These are phyloP conservation scores for Corymbia calophylla DNA, from an alignment of 441 rosid genomes.

Conservation along the genomic window DNA sequence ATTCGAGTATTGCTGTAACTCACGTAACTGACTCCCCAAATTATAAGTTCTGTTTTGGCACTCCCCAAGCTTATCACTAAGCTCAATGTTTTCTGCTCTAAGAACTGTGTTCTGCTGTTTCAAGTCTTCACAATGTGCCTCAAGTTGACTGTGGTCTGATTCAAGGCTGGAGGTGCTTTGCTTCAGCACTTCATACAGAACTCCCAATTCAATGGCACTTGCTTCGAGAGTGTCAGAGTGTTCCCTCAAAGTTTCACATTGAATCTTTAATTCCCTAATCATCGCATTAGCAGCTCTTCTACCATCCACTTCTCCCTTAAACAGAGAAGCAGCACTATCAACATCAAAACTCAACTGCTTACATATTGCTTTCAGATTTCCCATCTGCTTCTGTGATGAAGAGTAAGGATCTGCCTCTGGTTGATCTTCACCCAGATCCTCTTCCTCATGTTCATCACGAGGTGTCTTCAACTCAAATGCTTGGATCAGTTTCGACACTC, in stretches of 20 bases:
- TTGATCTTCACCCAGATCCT: constrained; percentile 33
- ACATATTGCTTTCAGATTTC: constrained; percentile 48
- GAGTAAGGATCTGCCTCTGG: constrained; percentile 32
- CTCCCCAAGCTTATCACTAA: constrained; percentile 33
- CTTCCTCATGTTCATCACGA: constrained; percentile 51
- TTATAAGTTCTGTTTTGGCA: constrained; percentile 29
- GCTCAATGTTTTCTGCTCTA: constrained; percentile 47
- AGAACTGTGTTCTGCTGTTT: constrained; percentile 34
- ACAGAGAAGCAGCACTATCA: constrained; percentile 28
- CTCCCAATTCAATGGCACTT: constrained; percentile 44
- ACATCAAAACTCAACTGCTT: constrained; percentile 53
- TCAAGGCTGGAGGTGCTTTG: constrained; percentile 36
- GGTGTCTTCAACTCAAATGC: constrained; percentile 80
- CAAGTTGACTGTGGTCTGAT: constrained; percentile 42
- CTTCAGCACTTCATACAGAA: constrained; percentile 62
- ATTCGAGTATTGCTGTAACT: constrained; percentile 42
- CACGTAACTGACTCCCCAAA: constrained; percentile 56
- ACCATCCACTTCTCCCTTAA: constrained; percentile 37
- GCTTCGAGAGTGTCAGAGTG: constrained; percentile 48
- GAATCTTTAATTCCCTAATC: constrained; percentile 35
- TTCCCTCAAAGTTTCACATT: constrained; percentile 44
- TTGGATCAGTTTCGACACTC: constrained; percentile 75
- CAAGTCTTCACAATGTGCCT: constrained; percentile 35
- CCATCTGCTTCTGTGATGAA: constrained; percentile 36
- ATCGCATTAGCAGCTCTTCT: constrained; percentile 26